Evolutionary conservation across 108 stramenopile species (phyloP).

Genomic region (Cyclotella kingstonii): DNA sequence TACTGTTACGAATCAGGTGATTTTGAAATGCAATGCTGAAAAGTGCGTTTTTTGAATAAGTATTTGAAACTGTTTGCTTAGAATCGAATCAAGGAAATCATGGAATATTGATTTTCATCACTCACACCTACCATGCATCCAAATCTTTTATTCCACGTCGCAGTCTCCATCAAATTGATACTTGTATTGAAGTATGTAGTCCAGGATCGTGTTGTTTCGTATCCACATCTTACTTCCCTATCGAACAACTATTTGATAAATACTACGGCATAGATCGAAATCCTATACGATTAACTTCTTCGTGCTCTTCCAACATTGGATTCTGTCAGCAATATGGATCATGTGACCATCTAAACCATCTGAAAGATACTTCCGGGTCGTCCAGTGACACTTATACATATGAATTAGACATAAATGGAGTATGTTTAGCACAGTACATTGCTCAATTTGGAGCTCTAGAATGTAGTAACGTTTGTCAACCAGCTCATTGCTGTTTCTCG

Average conservation of each 20-base stretch:
- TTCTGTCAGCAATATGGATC: conserved; percentile 43
- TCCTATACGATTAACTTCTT: conserved; percentile 2
- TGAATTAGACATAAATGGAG: conserved; percentile 15
- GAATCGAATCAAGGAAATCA: too few species aligned
- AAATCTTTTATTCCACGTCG: background rate
- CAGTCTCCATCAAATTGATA: conserved; percentile 19
- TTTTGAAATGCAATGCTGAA: conserved; percentile 26
- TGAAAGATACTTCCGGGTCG: conserved; percentile 29
- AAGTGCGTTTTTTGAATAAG: conserved; percentile 7
- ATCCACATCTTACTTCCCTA: conserved; percentile 16
- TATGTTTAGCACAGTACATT: conserved; percentile 30
- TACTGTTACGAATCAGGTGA: conserved; percentile 21
- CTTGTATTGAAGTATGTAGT: conserved; percentile 29
- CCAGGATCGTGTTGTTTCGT: conserved; percentile 30
- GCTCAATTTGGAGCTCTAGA: conserved; percentile 32
- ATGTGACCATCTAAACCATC: conserved; percentile 31
- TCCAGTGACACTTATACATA: conserved; percentile 9
- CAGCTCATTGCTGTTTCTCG: conserved; percentile 40
- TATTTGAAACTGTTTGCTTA: too few species aligned
- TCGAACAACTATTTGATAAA: conserved; percentile 26
- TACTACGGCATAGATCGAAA: conserved; percentile 4
- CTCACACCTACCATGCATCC: too few species aligned
- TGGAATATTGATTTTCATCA: too few species aligned
- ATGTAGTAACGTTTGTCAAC: conserved; percentile 39
- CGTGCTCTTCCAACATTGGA: conserved; percentile 23